Base-by-base conservation (phyloP, 176 grass and related monocot species). In the Cocos nucifera region DNA sequence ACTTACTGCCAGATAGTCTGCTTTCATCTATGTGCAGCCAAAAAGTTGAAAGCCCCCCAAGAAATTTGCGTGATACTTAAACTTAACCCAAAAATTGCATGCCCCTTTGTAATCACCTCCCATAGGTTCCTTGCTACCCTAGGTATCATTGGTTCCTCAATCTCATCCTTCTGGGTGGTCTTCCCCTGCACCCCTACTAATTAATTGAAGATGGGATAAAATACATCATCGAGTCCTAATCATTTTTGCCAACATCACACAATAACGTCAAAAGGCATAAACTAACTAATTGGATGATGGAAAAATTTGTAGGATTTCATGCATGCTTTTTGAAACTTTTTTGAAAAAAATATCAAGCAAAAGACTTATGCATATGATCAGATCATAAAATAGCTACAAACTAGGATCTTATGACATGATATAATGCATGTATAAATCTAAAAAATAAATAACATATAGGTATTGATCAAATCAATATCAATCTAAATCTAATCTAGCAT, bases 81-180 rank as follows among this genome's bases (percentile, higher is more conserved):
- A 59, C 83, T 69, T 56, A 62, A 20, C 23, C 71, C 75, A 49
- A 85, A 89, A 32, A 58, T 69, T 52, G 72, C 56, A 17, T 54
- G 85, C 14, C 71, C 72, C 65, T 67, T 83, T 50, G 57, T 50
- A 69, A 95, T 72, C 19, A 80, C 52, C 53, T 85, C 78, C 16
- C 81, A 71, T 26, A 95, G 56, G 51, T 85, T 59, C 61, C 85
- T 82, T 53, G 82, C 75, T 1, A 65, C 73, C 72, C 66, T 85
- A 58, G 80, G 85, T 49, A 80, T 60, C 71, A 53, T 61, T 1
- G 75, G 61, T 58, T 69, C 78, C 16, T 61, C 62, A 58, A 59
- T 19, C n/a, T 56, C 49, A 3, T 66, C 65, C 25, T 65, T 80
- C 57, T 15, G 65, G 52, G 65, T 58, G 51, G 32, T 59, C 62